Conservation (phyloP, 2,329 filamentous ascomycete genomes). For the Penicillium freii region DNA sequence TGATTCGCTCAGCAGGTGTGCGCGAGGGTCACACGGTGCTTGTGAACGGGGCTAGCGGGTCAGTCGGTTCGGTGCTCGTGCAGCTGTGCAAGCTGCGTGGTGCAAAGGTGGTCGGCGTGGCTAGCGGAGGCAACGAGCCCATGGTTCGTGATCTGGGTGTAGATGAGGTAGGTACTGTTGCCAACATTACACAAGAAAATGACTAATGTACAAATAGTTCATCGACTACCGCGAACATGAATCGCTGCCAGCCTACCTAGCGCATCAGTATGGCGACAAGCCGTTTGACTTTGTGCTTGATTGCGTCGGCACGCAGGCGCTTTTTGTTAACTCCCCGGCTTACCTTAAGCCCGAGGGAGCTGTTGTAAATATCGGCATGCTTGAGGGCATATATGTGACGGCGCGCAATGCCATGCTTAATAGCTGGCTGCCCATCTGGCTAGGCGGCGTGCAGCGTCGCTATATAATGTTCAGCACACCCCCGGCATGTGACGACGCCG, state of each 20-base stretch:
- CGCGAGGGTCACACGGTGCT: slow-evolving; percentile 17
- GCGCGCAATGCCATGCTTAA: slow-evolving; percentile 3
- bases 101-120: slow-evolving; percentile 19
- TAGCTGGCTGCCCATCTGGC: slow-evolving; percentile 7
- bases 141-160: slow-evolving; percentile 19
- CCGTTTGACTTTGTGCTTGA: slow-evolving; percentile 22
- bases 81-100: slow-evolving; percentile 19
- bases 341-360: slow-evolving; percentile 15
- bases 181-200: background rate
- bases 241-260: slow-evolving; percentile 10
- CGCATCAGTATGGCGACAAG: slow-evolving; percentile 10
- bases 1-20: slow-evolving; percentile 18
- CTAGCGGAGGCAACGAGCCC: slow-evolving; percentile 19
- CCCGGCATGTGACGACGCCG: slow-evolving; percentile 3
- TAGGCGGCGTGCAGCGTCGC: slow-evolving; percentile 16
- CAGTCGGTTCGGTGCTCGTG: slow-evolving; percentile 19
- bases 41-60: slow-evolving; percentile 21
- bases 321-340: slow-evolving; percentile 18
- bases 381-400: background rate
- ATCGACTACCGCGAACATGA: slow-evolving; percentile 14
- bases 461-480: slow-evolving; percentile 17
- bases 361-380: slow-evolving; percentile 11
- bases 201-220: slow-evolving; percentile 7
- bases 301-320: slow-evolving; percentile 20
- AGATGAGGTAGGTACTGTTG: slow-evolving; percentile 13